Evolutionary conservation across 495 filamentous ascomycete species (phyloP).

Genomic region (Aspergillus kassunensis): DNA sequence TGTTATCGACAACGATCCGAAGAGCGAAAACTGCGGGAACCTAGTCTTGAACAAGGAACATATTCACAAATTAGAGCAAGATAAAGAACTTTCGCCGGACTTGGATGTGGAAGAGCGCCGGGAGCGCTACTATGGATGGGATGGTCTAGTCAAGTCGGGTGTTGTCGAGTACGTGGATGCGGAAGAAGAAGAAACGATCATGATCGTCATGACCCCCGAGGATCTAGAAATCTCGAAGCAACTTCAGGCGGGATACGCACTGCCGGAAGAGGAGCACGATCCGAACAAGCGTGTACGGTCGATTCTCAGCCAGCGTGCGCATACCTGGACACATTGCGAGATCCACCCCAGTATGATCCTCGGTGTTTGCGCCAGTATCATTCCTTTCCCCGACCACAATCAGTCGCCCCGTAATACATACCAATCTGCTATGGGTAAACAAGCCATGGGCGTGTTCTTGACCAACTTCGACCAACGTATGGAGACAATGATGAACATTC

Average conservation of each 20-base stretch:
- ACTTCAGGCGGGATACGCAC: constrained; percentile 59
- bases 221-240: constrained; percentile 74
- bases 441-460: constrained; percentile 98
- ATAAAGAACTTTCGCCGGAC: constrained; percentile 58
- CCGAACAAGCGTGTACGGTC: constrained; percentile 82
- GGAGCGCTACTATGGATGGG: constrained; percentile 76
- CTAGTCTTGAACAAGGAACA: constrained; percentile 81
- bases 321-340: constrained; percentile 95
- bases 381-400: constrained; percentile 99
- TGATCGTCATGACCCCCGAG: constrained; percentile 98
- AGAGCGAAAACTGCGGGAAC: constrained; percentile 65
- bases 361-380: constrained; percentile 97
- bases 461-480: constrained; percentile 94
- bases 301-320: constrained; percentile 71
- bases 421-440: constrained; percentile 99
- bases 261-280: constrained; percentile 56
- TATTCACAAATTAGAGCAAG: constrained; percentile 62
- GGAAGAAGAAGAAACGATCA: constrained; percentile 95
- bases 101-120: constrained; percentile 53
- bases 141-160: constrained; percentile 72
- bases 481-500: constrained; percentile 99
- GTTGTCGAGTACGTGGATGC: constrained; percentile 94
- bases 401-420: constrained; percentile 98
- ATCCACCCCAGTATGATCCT: constrained; percentile 99
- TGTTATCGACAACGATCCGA: constrained; percentile 75